phyloP scores from a whole-genome alignment of 2,329 filamentous ascomycete genomes.

The Colletotrichum viniferum region DNA sequence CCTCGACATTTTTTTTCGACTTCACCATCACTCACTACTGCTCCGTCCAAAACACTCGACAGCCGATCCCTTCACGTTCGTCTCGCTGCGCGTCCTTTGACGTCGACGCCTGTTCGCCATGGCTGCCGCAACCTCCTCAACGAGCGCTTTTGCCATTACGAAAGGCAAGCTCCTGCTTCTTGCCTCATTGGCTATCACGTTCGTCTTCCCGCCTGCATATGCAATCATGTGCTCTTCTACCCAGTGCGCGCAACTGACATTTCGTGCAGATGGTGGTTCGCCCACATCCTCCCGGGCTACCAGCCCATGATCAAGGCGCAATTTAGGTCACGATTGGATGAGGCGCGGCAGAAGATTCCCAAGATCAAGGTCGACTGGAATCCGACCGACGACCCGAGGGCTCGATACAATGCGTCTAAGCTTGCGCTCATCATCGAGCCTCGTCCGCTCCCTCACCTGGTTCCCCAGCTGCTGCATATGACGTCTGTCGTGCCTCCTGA shows the following conservation, averaged over 20 bases:
- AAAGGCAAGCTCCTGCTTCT: constrained; percentile 37
- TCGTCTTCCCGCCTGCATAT: constrained; percentile 22
- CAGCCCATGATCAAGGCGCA: constrained; percentile 44
- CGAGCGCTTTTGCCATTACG: constrained; percentile 34
- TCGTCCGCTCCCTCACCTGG: constrained; percentile 50
- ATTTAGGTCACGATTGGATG: constrained; percentile 40
- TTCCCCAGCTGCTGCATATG: constrained; percentile 56
- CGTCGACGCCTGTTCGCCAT: constrained; percentile 8
- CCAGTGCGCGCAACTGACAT: not conserved
- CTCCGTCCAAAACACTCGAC: not conserved
- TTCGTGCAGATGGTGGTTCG: constrained; percentile 50
- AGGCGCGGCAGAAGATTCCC: constrained; percentile 44
- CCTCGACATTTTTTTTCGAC: not conserved
- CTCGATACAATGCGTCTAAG: constrained; percentile 52
- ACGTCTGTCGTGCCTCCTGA: constrained; percentile 58
- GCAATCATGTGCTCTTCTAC: not conserved
- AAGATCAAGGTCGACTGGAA: constrained; percentile 45
- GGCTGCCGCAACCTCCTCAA: constrained; percentile 11
- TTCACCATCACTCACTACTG: not conserved
- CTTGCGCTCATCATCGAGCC: constrained; percentile 58
- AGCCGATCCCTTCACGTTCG: not conserved
- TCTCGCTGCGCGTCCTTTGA: not conserved
- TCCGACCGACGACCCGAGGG: constrained; percentile 32
- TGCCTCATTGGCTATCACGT: constrained; percentile 43
- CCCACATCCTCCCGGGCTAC: constrained; percentile 47